A percentile compares a stretch with the other conserved stretches of the same genome.
Conservation (phyloP, 1,284 basidiomycete genomes). For the Puccinia triticina region DNA sequence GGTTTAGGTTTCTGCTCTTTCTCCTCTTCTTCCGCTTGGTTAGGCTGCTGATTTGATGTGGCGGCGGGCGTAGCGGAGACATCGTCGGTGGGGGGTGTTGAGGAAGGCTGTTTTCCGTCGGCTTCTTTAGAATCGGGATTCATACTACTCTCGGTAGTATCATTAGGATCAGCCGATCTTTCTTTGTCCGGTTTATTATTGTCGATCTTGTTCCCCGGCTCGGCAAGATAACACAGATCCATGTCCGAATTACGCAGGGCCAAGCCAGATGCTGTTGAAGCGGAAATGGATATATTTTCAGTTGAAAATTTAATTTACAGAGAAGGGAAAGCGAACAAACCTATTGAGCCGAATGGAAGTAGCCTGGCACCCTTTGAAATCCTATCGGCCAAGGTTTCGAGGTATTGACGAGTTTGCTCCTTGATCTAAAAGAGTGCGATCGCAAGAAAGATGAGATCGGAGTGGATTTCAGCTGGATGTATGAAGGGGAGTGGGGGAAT, state of each 20-base stretch:
- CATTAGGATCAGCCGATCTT: slow-evolving; percentile 10
- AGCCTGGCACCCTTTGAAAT: slow-evolving; percentile 89
- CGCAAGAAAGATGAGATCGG: slow-evolving; percentile 10
- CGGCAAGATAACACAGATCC: slow-evolving; percentile 95
- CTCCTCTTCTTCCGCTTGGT: slow-evolving; percentile 31
- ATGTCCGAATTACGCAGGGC: slow-evolving; percentile 70
- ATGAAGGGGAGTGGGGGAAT: background rate
- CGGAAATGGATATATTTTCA: slow-evolving; percentile 79
- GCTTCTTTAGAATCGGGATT: background rate
- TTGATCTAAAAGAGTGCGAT: slow-evolving; percentile 66
- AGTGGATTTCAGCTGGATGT: background rate
- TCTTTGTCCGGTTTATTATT: slow-evolving; percentile 65
- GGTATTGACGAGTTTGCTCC: slow-evolving; percentile 90
- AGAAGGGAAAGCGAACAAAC: slow-evolving; percentile 57
- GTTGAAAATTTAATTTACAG: no score
- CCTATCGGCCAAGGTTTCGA: slow-evolving; percentile 89
- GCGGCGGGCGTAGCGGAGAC: background rate
- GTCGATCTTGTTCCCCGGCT: slow-evolving; percentile 62
- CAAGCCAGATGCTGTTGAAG: slow-evolving; percentile 56
- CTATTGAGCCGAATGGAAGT: slow-evolving; percentile 78
- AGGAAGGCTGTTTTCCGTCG: background rate
- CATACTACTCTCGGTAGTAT: background rate
- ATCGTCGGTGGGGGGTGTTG: background rate
- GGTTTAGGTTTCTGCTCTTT: slow-evolving; percentile 63
- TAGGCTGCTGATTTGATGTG: slow-evolving; percentile 42